Base-by-base conservation (phyloP, 441 rosid genomes). In the Adansonia madagascariensis region DNA sequence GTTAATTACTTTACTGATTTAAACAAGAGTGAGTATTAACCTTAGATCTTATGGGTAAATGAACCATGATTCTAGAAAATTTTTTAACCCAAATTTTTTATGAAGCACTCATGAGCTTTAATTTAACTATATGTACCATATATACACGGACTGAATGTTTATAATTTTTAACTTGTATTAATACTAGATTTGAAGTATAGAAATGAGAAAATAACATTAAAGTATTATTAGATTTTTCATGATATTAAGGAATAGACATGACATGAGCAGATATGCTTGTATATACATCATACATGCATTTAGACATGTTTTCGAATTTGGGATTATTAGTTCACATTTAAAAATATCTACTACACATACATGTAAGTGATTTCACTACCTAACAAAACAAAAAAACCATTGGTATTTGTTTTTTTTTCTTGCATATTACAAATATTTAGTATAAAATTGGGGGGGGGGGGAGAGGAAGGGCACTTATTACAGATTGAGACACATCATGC, bases 401-500 rank as follows among this genome's bases (percentile, higher is more conserved):
- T n/a, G 12, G 20, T 4, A 18, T 8, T 6, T 31, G 4, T 35
- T 6, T 62, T 6, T 44, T 44, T 1, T 63, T 31, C 35, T 63
- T 63, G 67, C 46, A 35, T 63, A 31, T 31, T 18, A 63, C 67
- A 63, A 63, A 35, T 35, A 43, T 63, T 7, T 1, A 35, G 20
- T 63, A 63, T 35, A 63, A 39, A 31, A 31, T 8, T 39, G 20
- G 18, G 46, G 67, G 44, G 15, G 20, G 4, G 27, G 62, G 62
- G 44, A 41, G 44, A 57, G 20, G 75, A 66, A 75, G 73, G 64
- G 74, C 75, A 79, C 69, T 81, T 79, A 80, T 78, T 74, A 41
- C 65, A 77, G 88, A 87, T 80, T 47, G 82, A 18, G 87, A 88
- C 91, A 66, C 43, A 43, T 78, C 85, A 41, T 82, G 7, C 8